phyloP scores from a whole-genome alignment of 2,329 filamentous ascomycete genomes.

The Ampelomyces quisqualis region DNA sequence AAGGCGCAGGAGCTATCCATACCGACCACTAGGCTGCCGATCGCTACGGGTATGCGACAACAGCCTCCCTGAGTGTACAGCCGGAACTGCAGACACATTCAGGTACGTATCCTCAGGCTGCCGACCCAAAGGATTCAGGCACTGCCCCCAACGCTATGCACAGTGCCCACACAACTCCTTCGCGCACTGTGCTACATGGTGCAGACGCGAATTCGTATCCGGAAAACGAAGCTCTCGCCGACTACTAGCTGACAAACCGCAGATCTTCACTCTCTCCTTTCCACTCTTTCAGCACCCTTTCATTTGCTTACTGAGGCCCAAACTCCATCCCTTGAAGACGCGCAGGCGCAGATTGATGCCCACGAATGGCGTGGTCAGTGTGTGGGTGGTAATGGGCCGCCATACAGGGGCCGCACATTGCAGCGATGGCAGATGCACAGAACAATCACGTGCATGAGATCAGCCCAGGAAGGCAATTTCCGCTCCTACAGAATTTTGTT shows the following conservation, averaged over 20 bases:
- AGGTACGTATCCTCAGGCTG: constrained; percentile 9
- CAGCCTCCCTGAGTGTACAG: constrained; percentile 9
- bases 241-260: constrained; percentile 9
- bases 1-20: constrained; percentile 38
- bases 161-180: not conserved
- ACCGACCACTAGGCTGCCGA: constrained; percentile 24
- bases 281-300: constrained; percentile 2
- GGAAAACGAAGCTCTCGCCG: constrained; percentile 1
- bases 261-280: constrained; percentile 10
- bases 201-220: too few relatives aligned
- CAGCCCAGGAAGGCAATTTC: constrained; percentile 21
- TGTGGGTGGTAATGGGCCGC: constrained; percentile 2
- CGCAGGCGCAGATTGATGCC: constrained; percentile 15
- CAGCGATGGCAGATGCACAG: constrained; percentile 5
- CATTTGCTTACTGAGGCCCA: constrained; percentile 10
- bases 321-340: constrained; percentile 9
- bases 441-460: constrained; percentile 13
- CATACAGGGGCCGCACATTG: constrained; percentile 3
- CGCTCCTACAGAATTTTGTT: constrained; percentile 15
- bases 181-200: too few relatives aligned
- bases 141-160: constrained; percentile 2
- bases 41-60: constrained; percentile 7
- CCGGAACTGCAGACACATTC: constrained; percentile 17
- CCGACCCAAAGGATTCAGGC: not conserved
- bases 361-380: constrained; percentile 5